A percentile compares a stretch with the other conserved stretches of the same genome.
Evolutionary conservation across 371 early-diverging fungal genomes (phyloP).

Genomic region (Mucor indicus): DNA sequence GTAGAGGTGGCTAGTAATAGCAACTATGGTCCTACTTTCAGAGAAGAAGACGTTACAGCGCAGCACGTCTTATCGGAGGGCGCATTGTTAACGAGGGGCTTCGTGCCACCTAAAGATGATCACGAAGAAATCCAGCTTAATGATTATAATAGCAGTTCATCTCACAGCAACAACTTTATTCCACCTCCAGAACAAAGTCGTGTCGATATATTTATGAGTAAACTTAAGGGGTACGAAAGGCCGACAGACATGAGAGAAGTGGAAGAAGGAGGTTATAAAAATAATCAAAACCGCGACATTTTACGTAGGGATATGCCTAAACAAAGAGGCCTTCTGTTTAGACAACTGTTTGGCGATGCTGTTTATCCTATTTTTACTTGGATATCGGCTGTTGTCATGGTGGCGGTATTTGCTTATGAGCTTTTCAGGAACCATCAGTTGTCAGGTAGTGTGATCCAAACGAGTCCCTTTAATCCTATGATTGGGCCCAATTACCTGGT

Average conservation of each 20-base stretch:
- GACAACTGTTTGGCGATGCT: conserved; percentile 8
- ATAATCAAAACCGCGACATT: background rate
- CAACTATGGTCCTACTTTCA: conserved; percentile 7
- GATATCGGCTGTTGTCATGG: conserved; percentile 35
- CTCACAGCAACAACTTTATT: background rate
- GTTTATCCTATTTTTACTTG: conserved; percentile 39
- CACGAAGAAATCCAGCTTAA: conserved; percentile 1
- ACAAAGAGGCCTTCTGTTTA: conserved; percentile 4
- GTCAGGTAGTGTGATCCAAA: conserved; percentile 12
- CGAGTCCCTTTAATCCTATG: conserved; percentile 48
- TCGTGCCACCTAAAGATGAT: conserved; percentile 5
- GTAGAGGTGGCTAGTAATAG: background rate
- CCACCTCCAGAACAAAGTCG: conserved; percentile 7
- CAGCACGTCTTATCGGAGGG: background rate
- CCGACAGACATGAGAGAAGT: background rate
- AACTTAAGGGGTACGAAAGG: conserved; percentile 4
- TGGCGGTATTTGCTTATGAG: conserved; percentile 43
- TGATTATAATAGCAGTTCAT: background rate
- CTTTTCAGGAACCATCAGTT: conserved; percentile 30
- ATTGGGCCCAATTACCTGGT: conserved; percentile 47
- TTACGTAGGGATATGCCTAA: background rate
- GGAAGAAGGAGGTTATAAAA: conserved; percentile 1
- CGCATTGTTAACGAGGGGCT: conserved; percentile 1
- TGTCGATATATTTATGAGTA: conserved; percentile 8
- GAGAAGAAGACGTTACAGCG: conserved; percentile 1